A percentile compares a stretch with the other conserved stretches of the same genome.
Evolutionary conservation across 306 rosid genomes (phyloP).

Genomic region (Castanea mollissima): DNA sequence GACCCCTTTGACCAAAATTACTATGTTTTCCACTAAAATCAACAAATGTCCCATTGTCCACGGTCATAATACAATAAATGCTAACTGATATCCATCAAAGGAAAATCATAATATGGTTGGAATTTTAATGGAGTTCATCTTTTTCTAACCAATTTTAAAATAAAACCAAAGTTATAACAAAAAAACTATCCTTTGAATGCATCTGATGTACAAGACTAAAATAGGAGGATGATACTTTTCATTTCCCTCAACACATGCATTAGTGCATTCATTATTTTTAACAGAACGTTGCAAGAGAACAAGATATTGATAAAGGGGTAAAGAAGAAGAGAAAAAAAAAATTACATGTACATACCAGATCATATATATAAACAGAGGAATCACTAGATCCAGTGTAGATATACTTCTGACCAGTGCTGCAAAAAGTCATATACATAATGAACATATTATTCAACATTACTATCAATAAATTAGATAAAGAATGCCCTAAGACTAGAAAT

Average conservation of each 20-base stretch:
- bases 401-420: constrained; percentile 98
- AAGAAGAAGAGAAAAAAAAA: not conserved
- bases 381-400: constrained; percentile 89
- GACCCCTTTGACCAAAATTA: not conserved
- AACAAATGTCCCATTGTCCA: not conserved
- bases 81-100: not conserved
- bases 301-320: not conserved
- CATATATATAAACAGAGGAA: constrained; percentile 69
- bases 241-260: not conserved
- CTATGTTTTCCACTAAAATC: not conserved
- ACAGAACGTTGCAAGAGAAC: not conserved
- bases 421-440: constrained; percentile 21
- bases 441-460: constrained; percentile 16
- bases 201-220: too few relatives aligned
- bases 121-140: too few relatives aligned
- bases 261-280: not conserved
- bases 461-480: constrained; percentile 11
- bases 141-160: not conserved
- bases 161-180: not conserved
- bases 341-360: constrained; percentile 62
- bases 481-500: not conserved
- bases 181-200: not conserved
- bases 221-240: too few relatives aligned
- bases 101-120: not conserved
- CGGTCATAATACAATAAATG: too few relatives aligned